phyloP scores from a whole-genome alignment of 177 flowering plant species.

The Tripterygium wilfordii region DNA sequence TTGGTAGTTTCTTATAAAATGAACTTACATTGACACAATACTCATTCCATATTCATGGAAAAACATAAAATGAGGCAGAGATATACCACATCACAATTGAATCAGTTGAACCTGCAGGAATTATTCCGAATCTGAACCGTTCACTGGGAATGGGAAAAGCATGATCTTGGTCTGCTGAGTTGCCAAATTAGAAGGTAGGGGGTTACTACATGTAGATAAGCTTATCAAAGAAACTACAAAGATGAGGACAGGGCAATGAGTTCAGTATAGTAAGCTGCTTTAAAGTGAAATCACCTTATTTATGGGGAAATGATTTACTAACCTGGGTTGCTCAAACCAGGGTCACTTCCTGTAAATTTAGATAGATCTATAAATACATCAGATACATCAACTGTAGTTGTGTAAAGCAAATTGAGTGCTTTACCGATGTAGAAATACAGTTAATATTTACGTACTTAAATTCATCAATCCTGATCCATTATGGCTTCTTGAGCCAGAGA shows the following conservation, averaged over 20 bases:
- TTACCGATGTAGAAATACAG: constrained; percentile 1
- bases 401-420: constrained; percentile 2
- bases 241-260: too few relatives aligned
- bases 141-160: constrained; percentile 38
- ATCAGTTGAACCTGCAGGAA: constrained; percentile 96
- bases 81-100: constrained; percentile 83
- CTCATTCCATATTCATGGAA: not conserved
- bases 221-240: not conserved
- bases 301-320: not conserved
- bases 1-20: too few relatives aligned
- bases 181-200: constrained; percentile 10
- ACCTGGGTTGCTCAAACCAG: constrained; percentile 2
- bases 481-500: constrained; percentile 24
- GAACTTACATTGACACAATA: too few relatives aligned
- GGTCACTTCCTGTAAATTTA: constrained; percentile 33
- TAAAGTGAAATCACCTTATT: too few relatives aligned
- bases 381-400: not conserved
- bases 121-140: constrained; percentile 68
- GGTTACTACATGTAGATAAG: not conserved
- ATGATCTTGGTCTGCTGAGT: constrained; percentile 33
- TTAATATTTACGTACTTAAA: constrained; percentile 34
- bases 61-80: constrained; percentile 4
- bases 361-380: constrained; percentile 6
- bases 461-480: constrained; percentile 20
- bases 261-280: too few relatives aligned